These are phyloP conservation scores for Paraphoma chrysanthemicola DNA, from an alignment of 2,329 filamentous ascomycete genomes.

Conservation along the genomic window DNA sequence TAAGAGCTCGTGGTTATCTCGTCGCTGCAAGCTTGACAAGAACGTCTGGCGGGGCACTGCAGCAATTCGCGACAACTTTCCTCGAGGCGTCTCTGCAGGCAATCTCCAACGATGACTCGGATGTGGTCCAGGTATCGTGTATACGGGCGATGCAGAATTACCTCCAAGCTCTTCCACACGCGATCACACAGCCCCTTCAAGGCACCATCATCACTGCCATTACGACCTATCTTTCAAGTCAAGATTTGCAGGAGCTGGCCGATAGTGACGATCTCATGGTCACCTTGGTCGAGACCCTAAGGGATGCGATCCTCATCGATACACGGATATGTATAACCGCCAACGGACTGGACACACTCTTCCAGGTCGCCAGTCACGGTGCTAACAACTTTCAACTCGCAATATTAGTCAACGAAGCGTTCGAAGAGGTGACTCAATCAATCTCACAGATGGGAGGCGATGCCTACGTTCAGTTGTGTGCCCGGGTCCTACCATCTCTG, in stretches of 20 bases:
- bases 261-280: conserved; percentile 93
- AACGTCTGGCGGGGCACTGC: conserved; percentile 65
- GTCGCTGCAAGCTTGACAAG: conserved; percentile 81
- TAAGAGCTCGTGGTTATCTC: conserved; percentile 86
- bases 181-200: conserved; percentile 65
- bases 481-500: conserved; percentile 85
- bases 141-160: conserved; percentile 83
- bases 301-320: conserved; percentile 82
- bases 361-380: conserved; percentile 86
- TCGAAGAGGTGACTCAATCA: conserved; percentile 81
- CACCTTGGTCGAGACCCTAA: conserved; percentile 84
- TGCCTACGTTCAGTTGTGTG: conserved; percentile 78
- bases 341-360: conserved; percentile 81
- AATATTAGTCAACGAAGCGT: conserved; percentile 85
- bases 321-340: conserved; percentile 76
- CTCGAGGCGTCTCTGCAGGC: conserved; percentile 77
- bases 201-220: conserved; percentile 65
- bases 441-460: conserved; percentile 70
- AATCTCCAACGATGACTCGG: conserved; percentile 77
- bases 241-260: conserved; percentile 82
- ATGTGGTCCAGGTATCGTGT: conserved; percentile 91
- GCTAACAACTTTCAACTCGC: conserved; percentile 91
- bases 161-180: conserved; percentile 60
- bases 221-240: conserved; percentile 75
- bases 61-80: conserved; percentile 64